Percentiles rank a stretch among this genome's conserved stretches.
These are phyloP conservation scores for Phialemoniopsis sp. DNA, from an alignment of 2,329 filamentous ascomycete species.

Conservation along the genomic window DNA sequence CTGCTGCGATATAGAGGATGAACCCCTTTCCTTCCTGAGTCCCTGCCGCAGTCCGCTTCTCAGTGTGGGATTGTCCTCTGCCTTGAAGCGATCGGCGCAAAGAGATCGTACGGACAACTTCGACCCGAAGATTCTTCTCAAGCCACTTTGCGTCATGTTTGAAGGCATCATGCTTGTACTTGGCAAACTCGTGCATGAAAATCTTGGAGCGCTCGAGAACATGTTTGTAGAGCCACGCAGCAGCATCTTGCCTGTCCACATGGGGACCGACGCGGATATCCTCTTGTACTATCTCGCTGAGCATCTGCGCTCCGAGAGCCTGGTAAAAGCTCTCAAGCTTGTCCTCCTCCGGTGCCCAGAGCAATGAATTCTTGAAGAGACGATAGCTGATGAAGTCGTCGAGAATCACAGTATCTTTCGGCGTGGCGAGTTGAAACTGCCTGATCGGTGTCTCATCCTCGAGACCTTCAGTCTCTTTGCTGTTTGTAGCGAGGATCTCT, in stretches of 20 bases:
- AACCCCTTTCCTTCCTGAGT: slow-evolving; percentile 41
- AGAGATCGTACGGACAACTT: slow-evolving; percentile 73
- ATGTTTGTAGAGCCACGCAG: slow-evolving; percentile 68
- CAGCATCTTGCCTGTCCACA: slow-evolving; percentile 63
- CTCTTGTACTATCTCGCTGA: slow-evolving; percentile 76
- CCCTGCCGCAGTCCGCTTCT: slow-evolving; percentile 72
- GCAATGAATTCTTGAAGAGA: slow-evolving; percentile 78
- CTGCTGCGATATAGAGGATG: slow-evolving; percentile 72
- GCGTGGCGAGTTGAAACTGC: slow-evolving; percentile 73
- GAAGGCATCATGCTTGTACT: slow-evolving; percentile 72
- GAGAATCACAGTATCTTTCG: slow-evolving; percentile 70
- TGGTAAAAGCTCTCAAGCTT: slow-evolving; percentile 79
- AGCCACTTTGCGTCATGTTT: slow-evolving; percentile 88
- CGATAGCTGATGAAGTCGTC: slow-evolving; percentile 89
- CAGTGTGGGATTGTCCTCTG: slow-evolving; percentile 61
- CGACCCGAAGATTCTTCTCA: slow-evolving; percentile 76
- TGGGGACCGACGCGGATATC: slow-evolving; percentile 68
- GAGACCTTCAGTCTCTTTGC: slow-evolving; percentile 44
- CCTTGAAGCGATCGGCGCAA: slow-evolving; percentile 73
- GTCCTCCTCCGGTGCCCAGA: slow-evolving; percentile 90
- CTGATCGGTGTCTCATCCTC: slow-evolving; percentile 64
- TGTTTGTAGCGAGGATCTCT: slow-evolving; percentile 50
- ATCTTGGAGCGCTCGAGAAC: slow-evolving; percentile 85
- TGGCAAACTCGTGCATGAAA: slow-evolving; percentile 73
- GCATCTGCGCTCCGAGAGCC: slow-evolving; percentile 69